A percentile compares a stretch with the other conserved stretches of the same genome.
These are phyloP conservation scores for Chlorencoelia australis DNA, from an alignment of 2,329 filamentous ascomycete species.

Conservation along the genomic window DNA sequence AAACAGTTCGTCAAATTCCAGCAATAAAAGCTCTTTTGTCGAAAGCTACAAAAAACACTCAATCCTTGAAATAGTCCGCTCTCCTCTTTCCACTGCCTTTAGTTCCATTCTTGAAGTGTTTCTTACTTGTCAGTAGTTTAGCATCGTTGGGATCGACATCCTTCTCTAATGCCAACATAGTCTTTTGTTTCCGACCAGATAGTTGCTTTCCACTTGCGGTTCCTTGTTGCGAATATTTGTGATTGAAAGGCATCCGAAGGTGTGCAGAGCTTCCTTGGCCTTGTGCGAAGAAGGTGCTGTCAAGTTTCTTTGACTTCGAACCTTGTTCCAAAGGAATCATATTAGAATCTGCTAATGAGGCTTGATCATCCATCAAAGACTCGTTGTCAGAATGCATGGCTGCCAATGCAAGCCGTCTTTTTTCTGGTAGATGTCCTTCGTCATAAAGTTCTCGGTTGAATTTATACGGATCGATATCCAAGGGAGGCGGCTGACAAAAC, in stretches of 20 bases:
- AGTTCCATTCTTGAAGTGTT: conserved; percentile 81
- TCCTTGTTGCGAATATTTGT: conserved; percentile 81
- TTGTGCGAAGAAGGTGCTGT: conserved; percentile 80
- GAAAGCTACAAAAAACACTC: conserved; percentile 2
- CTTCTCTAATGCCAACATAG: conserved; percentile 74
- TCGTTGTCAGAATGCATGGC: no score
- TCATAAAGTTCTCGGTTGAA: conserved; percentile 93
- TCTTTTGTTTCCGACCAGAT: conserved; percentile 71
- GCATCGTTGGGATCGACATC: conserved; percentile 76
- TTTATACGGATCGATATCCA: conserved; percentile 55
- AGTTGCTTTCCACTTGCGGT: conserved; percentile 53
- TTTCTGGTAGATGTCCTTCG: conserved; percentile 67
- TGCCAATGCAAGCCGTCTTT: conserved; percentile 58
- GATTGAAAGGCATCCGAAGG: conserved; percentile 72
- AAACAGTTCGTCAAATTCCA: no score
- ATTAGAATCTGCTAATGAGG: conserved; percentile 37
- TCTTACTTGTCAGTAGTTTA: conserved; percentile 60
- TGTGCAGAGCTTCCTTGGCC: conserved; percentile 53
- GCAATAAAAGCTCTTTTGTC: no score
- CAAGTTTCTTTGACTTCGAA: conserved; percentile 64
- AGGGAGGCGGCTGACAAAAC: conserved; percentile 80
- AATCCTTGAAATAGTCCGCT: conserved; percentile 29
- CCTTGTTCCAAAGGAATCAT: conserved; percentile 47
- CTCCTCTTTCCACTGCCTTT: conserved; percentile 41
- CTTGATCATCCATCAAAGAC: conserved; percentile 27